A percentile compares a stretch with the other conserved stretches of the same genome.
phyloP scores from a whole-genome alignment of 208 protist genomes.

The Trypanosomatidae sp. region DNA sequence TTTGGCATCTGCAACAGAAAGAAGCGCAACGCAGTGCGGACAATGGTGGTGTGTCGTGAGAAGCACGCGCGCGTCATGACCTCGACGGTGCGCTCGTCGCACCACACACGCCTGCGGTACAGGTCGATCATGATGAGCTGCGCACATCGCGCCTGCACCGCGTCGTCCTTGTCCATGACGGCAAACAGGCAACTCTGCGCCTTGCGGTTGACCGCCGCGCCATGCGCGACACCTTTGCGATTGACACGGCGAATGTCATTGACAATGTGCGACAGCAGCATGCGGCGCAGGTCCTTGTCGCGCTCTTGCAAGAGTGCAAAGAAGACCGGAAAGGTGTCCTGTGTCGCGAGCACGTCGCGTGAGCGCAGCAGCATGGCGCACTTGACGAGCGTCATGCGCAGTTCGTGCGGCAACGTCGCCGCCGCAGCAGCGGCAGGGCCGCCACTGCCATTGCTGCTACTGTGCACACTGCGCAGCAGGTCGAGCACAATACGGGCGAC shows the following conservation, averaged over 20 bases:
- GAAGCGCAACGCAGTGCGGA: constrained; percentile 92
- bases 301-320: constrained; percentile 93
- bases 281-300: constrained; percentile 87
- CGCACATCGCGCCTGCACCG: constrained; percentile 88
- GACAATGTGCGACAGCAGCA: constrained; percentile 90
- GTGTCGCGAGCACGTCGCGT: constrained; percentile 75
- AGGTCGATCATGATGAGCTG: constrained; percentile 96
- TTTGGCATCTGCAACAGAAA: constrained; percentile 90
- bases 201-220: constrained; percentile 84
- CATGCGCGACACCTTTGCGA: constrained; percentile 32
- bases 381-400: constrained; percentile 85
- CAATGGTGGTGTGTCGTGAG: constrained; percentile 84
- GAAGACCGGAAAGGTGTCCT: constrained; percentile 88
- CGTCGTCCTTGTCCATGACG: constrained; percentile 89
- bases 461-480: constrained; percentile 57
- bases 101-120: constrained; percentile 94
- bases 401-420: constrained; percentile 60
- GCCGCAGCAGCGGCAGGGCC: no score
- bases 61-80: constrained; percentile 93
- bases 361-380: constrained; percentile 90
- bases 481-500: constrained; percentile 77
- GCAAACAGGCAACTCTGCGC: constrained; percentile 94
- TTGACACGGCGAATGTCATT: constrained; percentile 92
- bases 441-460: constrained; percentile 16
- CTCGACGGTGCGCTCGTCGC: constrained; percentile 89